Conservation (phyloP, 176 grass and related monocot species). For the Aegilops bicornis region DNA sequence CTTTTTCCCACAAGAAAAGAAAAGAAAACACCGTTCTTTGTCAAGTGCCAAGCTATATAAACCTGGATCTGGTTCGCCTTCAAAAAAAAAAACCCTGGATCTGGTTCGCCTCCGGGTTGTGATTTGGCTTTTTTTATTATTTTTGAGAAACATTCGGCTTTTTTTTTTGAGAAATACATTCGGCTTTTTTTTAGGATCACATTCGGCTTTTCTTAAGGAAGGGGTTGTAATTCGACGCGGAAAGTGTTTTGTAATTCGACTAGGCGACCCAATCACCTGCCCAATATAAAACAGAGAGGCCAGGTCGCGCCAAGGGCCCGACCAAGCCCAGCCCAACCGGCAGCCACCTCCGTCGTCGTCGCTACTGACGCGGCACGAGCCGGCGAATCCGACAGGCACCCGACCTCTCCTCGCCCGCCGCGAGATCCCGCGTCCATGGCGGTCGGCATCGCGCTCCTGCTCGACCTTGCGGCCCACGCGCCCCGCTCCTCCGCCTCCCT, state of each 20-base stretch:
- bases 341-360: conserved; percentile 3
- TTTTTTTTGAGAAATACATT: too few relatives aligned
- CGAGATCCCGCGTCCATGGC: conserved; percentile 49
- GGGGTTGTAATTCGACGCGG: not conserved
- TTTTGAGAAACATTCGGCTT: too few relatives aligned
- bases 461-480: conserved; percentile 49
- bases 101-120: too few relatives aligned
- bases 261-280: not conserved
- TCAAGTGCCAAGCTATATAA: too few relatives aligned
- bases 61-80: too few relatives aligned
- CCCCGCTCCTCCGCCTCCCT: conserved; percentile 19
- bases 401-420: not conserved
- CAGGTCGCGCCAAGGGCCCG: not conserved
- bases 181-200: too few relatives aligned
- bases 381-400: conserved; percentile 18
- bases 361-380: not conserved
- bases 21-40: too few relatives aligned
- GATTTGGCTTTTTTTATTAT: too few relatives aligned
- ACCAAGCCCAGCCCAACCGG: not conserved
- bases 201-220: not conserved
- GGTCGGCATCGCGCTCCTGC: conserved; percentile 53
- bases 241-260: not conserved
- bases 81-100: too few relatives aligned
- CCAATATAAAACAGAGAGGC: not conserved
- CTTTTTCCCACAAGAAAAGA: too few relatives aligned